Base-by-base conservation (phyloP, 768 basidiomycete species). In the Tremella fuciformis region DNA sequence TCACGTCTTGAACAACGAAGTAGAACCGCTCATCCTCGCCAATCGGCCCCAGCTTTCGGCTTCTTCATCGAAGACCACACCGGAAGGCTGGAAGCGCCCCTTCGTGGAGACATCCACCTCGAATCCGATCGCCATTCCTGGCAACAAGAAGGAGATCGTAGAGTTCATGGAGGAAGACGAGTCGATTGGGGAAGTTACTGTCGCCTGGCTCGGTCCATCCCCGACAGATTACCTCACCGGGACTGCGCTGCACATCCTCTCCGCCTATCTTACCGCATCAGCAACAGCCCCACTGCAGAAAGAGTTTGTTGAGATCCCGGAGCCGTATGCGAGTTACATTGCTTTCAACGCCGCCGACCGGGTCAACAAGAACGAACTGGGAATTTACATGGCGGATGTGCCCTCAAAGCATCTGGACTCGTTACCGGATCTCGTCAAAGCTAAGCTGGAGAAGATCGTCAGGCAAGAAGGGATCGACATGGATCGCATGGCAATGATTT, bases 111-210 rank as follows among this genome's bases (percentile, higher is more conserved):
- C 92, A 0, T 65, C 84, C 9, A 92, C 88, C 62, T 85, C 87
- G 6, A 70, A 80, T 37, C 62, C 66, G 2, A 60, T 75, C 0
- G 29, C 60, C 16, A 70, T 76, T 34, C 38, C 65, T 22, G 66
- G 80, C 46, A 83, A 85, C 2, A 75, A 80, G 42, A 84, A 82
- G 59, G 83, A 88, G 60, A 79, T 81, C 0, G 85, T 97, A 16
- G 89, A 93, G 69, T 99, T 99, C 71, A 94, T 96, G 11, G 96
- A 98, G 79, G 86, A 90, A 76, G 93, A 98, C 68, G 94, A 98
- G 80, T 74, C 68, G 2, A 84, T 91, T 68, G 94, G 96, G 37
- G 92, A 97, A 79, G 71, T 98, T 7, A 78, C 83, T 18, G 82
- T 97, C 49, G 82, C 79, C 37, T 92, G 86, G 77, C 80, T 87